Evolutionary conservation across 2,329 filamentous ascomycete genomes (phyloP).

Genomic region (Colletotrichum brevisporum): DNA sequence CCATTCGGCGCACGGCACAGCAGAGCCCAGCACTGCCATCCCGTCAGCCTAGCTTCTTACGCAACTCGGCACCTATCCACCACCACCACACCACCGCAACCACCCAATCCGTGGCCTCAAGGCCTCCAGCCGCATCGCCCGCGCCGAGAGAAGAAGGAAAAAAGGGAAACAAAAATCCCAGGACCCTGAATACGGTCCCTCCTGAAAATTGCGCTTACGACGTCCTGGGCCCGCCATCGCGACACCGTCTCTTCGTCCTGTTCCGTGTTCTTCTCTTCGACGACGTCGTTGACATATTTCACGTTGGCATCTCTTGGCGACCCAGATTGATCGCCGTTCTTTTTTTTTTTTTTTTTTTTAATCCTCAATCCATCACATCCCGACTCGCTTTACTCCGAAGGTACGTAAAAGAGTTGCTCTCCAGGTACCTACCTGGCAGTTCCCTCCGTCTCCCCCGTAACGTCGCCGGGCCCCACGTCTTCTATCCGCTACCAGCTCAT

Average conservation of each 20-base stretch:
- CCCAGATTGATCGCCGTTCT: conserved; percentile 2
- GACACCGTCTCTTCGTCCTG: background rate
- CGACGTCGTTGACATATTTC: background rate
- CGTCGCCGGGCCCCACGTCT: conserved; percentile 29
- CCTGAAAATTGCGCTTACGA: background rate
- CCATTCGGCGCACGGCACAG: conserved; percentile 3
- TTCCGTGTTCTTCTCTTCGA: background rate
- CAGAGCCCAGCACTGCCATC: conserved; percentile 21
- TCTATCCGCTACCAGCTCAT: conserved; percentile 37
- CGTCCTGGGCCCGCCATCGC: background rate
- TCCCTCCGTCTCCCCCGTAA: conserved; percentile 25
- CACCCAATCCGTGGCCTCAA: conserved; percentile 22
- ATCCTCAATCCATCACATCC: background rate
- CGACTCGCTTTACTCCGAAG: background rate
- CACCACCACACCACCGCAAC: too few relatives aligned
- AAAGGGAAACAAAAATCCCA: conserved; percentile 8
- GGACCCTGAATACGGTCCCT: conserved; percentile 6
- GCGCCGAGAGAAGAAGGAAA: background rate
- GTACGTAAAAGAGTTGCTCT: background rate
- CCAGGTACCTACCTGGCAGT: too few relatives aligned
- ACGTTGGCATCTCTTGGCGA: conserved; percentile 6
- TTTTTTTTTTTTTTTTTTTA: too few relatives aligned
- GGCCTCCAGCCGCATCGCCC: conserved; percentile 24
- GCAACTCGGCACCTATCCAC: conserved; percentile 8
- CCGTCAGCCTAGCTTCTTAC: conserved; percentile 1